phyloP scores from a whole-genome alignment of 768 basidiomycete genomes.

The Leccinum pellstonianum region DNA sequence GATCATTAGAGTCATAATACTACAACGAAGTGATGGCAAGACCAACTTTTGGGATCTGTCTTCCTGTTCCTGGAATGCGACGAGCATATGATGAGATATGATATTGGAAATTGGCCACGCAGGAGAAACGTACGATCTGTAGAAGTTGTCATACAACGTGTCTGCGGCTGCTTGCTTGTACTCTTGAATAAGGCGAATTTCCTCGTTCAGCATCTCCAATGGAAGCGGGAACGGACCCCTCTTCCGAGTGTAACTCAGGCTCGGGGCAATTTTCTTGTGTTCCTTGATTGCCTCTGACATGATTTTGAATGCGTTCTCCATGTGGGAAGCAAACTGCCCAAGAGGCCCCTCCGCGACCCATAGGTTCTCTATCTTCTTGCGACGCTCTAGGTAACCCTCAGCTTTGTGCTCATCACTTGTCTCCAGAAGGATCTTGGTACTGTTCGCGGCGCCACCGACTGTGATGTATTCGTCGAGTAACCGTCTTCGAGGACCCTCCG shows the following conservation, averaged over 20 bases:
- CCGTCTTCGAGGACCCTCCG: conserved; percentile 20
- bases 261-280: conserved; percentile 15
- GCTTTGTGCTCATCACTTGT: conserved; percentile 22
- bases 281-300: conserved; percentile 25
- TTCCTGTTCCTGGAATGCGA: conserved; percentile 15
- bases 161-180: conserved; percentile 21
- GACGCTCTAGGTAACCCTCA: conserved; percentile 22
- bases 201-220: conserved; percentile 24
- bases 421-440: conserved; percentile 26
- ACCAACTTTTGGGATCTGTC: conserved; percentile 26
- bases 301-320: conserved; percentile 17
- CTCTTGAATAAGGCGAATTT: conserved; percentile 20
- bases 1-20: conserved; percentile 2
- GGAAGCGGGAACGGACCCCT: conserved; percentile 25
- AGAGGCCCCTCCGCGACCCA: conserved; percentile 20
- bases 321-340: conserved; percentile 21
- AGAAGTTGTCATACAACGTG: conserved; percentile 21
- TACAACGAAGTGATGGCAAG: background rate
- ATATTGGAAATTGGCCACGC: no score
- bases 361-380: conserved; percentile 19
- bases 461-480: conserved; percentile 30
- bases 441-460: conserved; percentile 27
- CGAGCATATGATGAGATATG: background rate
- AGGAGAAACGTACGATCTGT: conserved; percentile 15
- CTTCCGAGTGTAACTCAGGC: background rate